phyloP scores from a whole-genome alignment of 768 basidiomycete genomes.

The Auricularia cornea region DNA sequence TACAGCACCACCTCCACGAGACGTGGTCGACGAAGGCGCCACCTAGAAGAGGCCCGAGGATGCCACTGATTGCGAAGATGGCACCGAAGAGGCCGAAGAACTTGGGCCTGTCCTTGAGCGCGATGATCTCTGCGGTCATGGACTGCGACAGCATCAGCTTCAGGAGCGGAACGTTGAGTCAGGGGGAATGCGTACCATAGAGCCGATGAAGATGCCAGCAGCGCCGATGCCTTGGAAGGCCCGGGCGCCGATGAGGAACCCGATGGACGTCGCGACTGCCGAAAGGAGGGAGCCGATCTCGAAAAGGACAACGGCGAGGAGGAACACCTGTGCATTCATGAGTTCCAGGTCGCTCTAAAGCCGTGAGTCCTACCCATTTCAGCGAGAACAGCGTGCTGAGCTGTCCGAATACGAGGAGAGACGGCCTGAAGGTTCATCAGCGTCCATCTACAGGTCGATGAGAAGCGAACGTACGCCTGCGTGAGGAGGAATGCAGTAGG shows the following conservation, averaged over 20 bases:
- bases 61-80: slow-evolving; percentile 23
- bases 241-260: slow-evolving; percentile 25
- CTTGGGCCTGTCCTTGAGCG: slow-evolving; percentile 2
- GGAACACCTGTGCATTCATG: not conserved
- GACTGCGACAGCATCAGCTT: not conserved
- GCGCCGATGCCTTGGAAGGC: slow-evolving; percentile 27
- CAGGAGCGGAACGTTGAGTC: not conserved
- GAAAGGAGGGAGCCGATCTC: slow-evolving; percentile 27
- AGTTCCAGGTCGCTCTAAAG: not conserved
- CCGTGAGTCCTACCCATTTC: slow-evolving; percentile 14
- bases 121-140: slow-evolving; percentile 6
- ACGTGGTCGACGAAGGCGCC: slow-evolving; percentile 28
- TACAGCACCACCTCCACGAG: slow-evolving; percentile 26
- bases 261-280: slow-evolving; percentile 22
- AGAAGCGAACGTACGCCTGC: slow-evolving; percentile 4
- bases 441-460: slow-evolving; percentile 8
- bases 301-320: slow-evolving; percentile 18
- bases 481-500: slow-evolving; percentile 5
- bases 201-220: slow-evolving; percentile 19
- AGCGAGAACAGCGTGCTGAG: slow-evolving; percentile 22
- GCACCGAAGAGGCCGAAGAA: slow-evolving; percentile 6
- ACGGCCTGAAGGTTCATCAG: slow-evolving; percentile 14
- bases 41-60: slow-evolving; percentile 27
- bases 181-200: not conserved
- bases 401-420: slow-evolving; percentile 25